These are phyloP conservation scores for Acacia concinna DNA, from an alignment of 331 rosid genomes.

Conservation along the genomic window DNA sequence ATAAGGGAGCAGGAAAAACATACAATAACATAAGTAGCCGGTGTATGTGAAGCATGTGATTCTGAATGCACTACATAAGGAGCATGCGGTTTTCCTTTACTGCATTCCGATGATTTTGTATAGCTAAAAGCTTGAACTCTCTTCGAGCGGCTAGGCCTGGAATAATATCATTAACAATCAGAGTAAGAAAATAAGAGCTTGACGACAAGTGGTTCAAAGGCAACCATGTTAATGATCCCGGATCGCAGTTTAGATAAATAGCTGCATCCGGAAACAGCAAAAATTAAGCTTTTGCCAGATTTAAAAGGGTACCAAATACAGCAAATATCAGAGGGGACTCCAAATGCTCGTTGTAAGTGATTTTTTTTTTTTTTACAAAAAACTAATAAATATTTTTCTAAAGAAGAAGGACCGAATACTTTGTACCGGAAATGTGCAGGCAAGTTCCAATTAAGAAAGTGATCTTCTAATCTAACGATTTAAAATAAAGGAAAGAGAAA, in stretches of 20 bases:
- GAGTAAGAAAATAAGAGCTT: background rate
- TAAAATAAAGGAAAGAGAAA: background rate
- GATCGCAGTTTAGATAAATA: background rate
- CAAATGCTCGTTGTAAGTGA: slow-evolving; percentile 13
- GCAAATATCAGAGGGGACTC: background rate
- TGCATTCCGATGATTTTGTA: slow-evolving; percentile 47
- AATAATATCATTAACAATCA: slow-evolving; percentile 19
- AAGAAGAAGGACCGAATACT: background rate
- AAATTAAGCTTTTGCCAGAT: background rate
- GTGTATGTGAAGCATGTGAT: slow-evolving; percentile 46
- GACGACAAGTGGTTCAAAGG: background rate
- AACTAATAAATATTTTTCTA: background rate
- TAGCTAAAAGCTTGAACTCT: slow-evolving; percentile 48
- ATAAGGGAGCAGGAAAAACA: slow-evolving; percentile 26
- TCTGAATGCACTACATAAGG: slow-evolving; percentile 36
- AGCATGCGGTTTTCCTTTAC: slow-evolving; percentile 35
- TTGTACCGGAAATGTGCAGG: too few relatives aligned
- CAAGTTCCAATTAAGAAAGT: background rate
- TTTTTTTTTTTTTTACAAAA: too few relatives aligned
- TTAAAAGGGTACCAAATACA: background rate
- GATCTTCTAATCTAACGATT: background rate
- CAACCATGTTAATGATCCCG: background rate
- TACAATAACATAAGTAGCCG: slow-evolving; percentile 62
- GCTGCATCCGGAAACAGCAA: background rate
- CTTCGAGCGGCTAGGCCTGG: slow-evolving; percentile 56